These are phyloP conservation scores for Secale cereale DNA, from an alignment of 176 grass and related monocot species.

Conservation along the genomic window DNA sequence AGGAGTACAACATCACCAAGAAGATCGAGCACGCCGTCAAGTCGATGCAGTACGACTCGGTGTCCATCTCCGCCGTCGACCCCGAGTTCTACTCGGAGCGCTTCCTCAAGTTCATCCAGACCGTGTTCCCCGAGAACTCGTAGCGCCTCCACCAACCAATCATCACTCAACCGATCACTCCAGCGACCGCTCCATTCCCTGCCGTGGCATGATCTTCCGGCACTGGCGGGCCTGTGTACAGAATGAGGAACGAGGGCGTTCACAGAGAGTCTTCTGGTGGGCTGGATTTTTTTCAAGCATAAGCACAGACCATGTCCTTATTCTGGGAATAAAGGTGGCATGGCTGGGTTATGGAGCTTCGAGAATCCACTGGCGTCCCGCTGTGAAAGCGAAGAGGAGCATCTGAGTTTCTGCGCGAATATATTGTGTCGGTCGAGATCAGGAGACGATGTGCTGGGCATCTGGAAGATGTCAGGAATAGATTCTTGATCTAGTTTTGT, in stretches of 20 bases:
- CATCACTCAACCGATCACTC: background rate
- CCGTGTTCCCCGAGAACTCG: constrained; percentile 74
- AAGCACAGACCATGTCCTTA: background rate
- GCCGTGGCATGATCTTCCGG: background rate
- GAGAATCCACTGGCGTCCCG: background rate
- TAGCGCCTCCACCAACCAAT: background rate
- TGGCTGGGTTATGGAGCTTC: background rate
- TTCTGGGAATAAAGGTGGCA: background rate
- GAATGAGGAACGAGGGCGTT: background rate
- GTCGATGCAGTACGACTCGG: constrained; percentile 85
- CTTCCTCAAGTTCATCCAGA: constrained; percentile 88
- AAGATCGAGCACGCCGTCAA: constrained; percentile 94
- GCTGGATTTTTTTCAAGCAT: background rate
- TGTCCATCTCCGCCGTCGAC: constrained; percentile 80
- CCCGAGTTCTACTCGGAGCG: constrained; percentile 75
- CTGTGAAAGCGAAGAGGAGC: background rate
- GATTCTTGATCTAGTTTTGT: background rate
- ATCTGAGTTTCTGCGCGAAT: background rate
- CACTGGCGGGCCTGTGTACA: background rate
- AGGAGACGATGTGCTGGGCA: background rate
- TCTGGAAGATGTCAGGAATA: background rate
- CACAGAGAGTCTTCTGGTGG: background rate
- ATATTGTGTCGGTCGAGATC: background rate
- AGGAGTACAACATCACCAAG: constrained; percentile 92
- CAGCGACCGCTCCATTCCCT: background rate